A percentile compares a stretch with the other conserved stretches of the same genome.
phyloP scores from a whole-genome alignment of 2,329 filamentous ascomycete genomes.

The Chaetoscypha palmicola region DNA sequence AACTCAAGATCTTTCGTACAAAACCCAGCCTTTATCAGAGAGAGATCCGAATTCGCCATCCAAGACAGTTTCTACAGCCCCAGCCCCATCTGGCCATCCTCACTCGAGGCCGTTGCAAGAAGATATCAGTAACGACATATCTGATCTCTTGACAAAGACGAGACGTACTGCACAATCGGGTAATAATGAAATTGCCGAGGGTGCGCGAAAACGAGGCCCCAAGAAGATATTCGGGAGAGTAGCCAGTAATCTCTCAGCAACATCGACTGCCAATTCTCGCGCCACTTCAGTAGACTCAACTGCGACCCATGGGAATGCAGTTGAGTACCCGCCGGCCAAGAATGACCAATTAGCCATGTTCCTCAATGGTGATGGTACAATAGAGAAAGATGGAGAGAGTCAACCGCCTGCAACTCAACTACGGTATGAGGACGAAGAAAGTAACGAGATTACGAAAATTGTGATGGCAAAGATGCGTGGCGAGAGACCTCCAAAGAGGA shows the following conservation, averaged over 20 bases:
- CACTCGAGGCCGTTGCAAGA: slow-evolving; percentile 12
- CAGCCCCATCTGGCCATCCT: slow-evolving; percentile 17
- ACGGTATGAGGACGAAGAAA: slow-evolving; percentile 29
- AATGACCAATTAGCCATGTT: slow-evolving; percentile 23
- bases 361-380: slow-evolving; percentile 17
- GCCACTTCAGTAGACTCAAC: slow-evolving; percentile 36
- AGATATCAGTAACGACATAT: slow-evolving; percentile 25
- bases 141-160: slow-evolving; percentile 28
- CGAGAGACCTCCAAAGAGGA: slow-evolving; percentile 20
- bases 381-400: slow-evolving; percentile 13
- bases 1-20: slow-evolving; percentile 11
- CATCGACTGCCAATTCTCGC: slow-evolving; percentile 37
- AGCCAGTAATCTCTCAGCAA: slow-evolving; percentile 49
- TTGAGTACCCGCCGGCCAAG: slow-evolving; percentile 21
- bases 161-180: slow-evolving; percentile 18
- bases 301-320: slow-evolving; percentile 24
- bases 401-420: slow-evolving; percentile 26
- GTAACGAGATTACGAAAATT: slow-evolving; percentile 23
- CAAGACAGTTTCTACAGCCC: slow-evolving; percentile 19
- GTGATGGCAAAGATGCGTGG: slow-evolving; percentile 29
- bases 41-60: slow-evolving; percentile 27
- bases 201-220: slow-evolving; percentile 17
- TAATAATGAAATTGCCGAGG: slow-evolving; percentile 23
- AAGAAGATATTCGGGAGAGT: slow-evolving; percentile 47
- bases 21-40: slow-evolving; percentile 27